Percentiles rank a stretch among this genome's conserved stretches.
These are phyloP conservation scores for Thalassiosira livingstoniorum DNA, from an alignment of 352 stramenopile genomes.

Conservation along the genomic window DNA sequence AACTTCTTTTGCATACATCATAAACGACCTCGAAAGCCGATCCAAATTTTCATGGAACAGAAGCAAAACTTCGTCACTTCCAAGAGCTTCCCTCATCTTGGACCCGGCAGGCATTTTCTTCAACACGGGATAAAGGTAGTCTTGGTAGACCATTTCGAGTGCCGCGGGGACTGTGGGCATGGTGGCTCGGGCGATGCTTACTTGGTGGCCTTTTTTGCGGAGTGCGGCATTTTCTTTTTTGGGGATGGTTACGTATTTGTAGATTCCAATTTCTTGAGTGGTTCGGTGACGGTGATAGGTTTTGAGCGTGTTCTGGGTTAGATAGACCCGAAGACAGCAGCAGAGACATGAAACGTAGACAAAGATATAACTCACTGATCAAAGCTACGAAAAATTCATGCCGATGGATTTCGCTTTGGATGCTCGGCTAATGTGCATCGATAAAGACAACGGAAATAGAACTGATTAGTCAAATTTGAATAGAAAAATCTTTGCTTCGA, in stretches of 20 bases:
- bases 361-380: neutral
- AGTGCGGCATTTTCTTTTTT: constrained; percentile 33
- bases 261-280: too few species aligned
- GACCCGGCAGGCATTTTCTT: constrained; percentile 29
- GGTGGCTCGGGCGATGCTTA: neutral
- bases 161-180: constrained; percentile 28
- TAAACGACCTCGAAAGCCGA: constrained; percentile 1
- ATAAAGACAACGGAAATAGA: too few species aligned
- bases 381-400: constrained; percentile 32
- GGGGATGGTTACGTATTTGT: constrained; percentile 19
- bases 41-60: constrained; percentile 38
- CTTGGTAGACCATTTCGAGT: constrained; percentile 29
- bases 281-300: too few species aligned
- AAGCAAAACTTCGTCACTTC: constrained; percentile 35
- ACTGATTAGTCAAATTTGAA: too few species aligned
- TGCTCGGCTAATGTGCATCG: too few species aligned
- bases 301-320: neutral
- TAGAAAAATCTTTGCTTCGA: too few species aligned
- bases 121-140: constrained; percentile 20
- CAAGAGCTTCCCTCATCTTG: constrained; percentile 31
- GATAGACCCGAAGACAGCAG: neutral
- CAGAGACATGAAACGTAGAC: neutral
- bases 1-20: neutral
- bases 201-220: constrained; percentile 7
- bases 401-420: constrained; percentile 31